Evolutionary conservation across 2,329 filamentous ascomycete genomes (phyloP).

Genomic region (Colletotrichum sp.): DNA sequence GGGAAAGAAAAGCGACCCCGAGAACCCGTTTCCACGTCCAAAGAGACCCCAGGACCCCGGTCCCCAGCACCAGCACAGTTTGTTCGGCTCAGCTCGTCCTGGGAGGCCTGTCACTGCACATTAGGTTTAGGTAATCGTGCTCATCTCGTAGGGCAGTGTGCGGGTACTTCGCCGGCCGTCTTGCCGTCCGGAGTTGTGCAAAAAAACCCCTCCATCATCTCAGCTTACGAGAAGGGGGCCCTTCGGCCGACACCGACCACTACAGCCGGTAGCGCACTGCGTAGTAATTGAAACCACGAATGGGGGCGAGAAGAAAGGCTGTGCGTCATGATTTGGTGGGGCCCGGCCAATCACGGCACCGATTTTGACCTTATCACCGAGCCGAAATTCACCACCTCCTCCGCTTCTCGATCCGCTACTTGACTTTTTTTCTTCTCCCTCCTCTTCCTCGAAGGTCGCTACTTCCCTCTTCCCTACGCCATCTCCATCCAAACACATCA

Average conservation of each 20-base stretch:
- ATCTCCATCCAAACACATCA: constrained; percentile 36
- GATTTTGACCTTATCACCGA: constrained; percentile 15
- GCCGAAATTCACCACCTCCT: constrained; percentile 1
- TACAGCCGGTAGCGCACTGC: background rate
- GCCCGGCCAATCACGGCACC: background rate
- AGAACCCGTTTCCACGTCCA: background rate
- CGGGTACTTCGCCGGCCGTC: background rate
- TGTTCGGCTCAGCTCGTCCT: background rate
- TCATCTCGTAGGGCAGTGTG: background rate
- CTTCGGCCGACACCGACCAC: background rate
- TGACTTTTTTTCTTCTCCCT: constrained; percentile 5
- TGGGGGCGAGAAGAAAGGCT: background rate
- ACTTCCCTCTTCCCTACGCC: constrained; percentile 19
- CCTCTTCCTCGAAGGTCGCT: constrained; percentile 16
- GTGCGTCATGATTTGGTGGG: constrained; percentile 7
- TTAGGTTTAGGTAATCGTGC: constrained; percentile 8
- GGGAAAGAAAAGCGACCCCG: background rate
- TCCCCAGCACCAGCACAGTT: background rate
- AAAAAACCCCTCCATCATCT: background rate
- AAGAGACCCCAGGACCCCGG: background rate
- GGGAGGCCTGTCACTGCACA: background rate
- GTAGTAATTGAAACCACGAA: background rate
- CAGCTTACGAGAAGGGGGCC: background rate
- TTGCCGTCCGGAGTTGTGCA: background rate
- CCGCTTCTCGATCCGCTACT: background rate